Base-by-base conservation (phyloP, 345 rosid genomes). In the Linum lewisii region DNA sequence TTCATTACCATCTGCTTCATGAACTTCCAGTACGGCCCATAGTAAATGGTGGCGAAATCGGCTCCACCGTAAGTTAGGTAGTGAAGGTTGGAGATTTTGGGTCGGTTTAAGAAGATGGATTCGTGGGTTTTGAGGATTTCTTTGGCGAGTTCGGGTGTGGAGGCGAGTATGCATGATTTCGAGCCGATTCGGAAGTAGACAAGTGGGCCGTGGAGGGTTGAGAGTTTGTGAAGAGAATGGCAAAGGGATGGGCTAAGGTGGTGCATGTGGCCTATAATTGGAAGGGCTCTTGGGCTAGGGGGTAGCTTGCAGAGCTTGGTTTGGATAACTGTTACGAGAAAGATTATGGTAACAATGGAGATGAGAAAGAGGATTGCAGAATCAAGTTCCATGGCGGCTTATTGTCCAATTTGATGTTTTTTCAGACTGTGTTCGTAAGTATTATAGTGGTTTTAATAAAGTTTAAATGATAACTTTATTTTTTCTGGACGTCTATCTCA, bases 71-170 rank as follows among this genome's bases (percentile, higher is more conserved):
- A 51, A 11, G 21, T 51, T 4, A 51, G 18, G 54, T n/a, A n/a
- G 10, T 51, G 18, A n/a, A 15, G 7, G 21, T 13, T 7, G 54
- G 10, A 5, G 54, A 21, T 8, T 6, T 51, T 7, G 21, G 21
- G 21, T 7, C 54, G 2, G 24, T 13, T 8, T 0, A 18, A 51
- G 54, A 51, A 51, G 54, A 7, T 51, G 54, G 18, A 21, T 15
- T 51, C 21, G 20, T 51, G 54, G 54, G 54, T n/a, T 51, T 51
- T 51, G 54, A 51, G 21, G 54, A 51, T n/a, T n/a, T 51, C 22
- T n/a, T 51, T 51, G 7, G 54, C 54, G 20, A 51, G 20, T 13
- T 15, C 54, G 18, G 19, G 4, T 3, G 20, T 51, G 54, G 54
- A 51, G 5, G 54, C 54, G 22, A 51, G 18, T 7, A 51, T 11